Evolutionary conservation across 768 basidiomycete genomes (phyloP), one percentile per base, ranked within the genome.

Genomic region (Lactarius indigo): DNA sequence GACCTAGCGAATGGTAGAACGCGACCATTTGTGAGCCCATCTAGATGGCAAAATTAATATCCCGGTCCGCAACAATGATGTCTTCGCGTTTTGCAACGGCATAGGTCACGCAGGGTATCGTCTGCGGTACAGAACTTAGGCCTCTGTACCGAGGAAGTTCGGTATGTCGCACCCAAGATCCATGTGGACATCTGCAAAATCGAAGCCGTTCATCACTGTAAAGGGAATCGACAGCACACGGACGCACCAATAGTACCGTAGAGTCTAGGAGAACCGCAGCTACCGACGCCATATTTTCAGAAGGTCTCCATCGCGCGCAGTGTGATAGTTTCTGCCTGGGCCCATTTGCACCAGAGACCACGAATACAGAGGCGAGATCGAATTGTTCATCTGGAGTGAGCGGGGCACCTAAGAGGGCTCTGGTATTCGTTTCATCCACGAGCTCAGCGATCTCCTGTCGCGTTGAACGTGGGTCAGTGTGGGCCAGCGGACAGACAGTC

Each of bases 1-100:
- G 75, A 86, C 98, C 93, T 93, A 99, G 62, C 92, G 86, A 41
- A 99, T 86, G 1, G 90, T 94, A 8, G 88, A 92, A 47, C 97
- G 88, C 26, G 90, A 92, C 66, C 66, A 98, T 94, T 75, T 96
- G 91, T 35, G 98, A 87, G 20, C 96, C 97, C 77, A 95, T 96
- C 76, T 98, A 95, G 63, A 98, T 92, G 20, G 92, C 88, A 76
- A 98, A 94, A 77, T 92, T 96, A 71, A 95, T 89, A n/a, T 88
- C 86, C n/a, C 94, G 87, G 77, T 98, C 97, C 2, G 94, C 96
- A 26, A 99, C 92, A 73, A 99, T 96, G 73, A 99, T 87, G 74
- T 99, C 97, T 2, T 95, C 96, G 68, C 97, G 87, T 76, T 99
- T 98, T 82, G 92, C 94, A 78, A 98, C 98, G 2, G 96, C 92